phyloP scores from a whole-genome alignment of 768 basidiomycete species.

The Suillus variegatus region DNA sequence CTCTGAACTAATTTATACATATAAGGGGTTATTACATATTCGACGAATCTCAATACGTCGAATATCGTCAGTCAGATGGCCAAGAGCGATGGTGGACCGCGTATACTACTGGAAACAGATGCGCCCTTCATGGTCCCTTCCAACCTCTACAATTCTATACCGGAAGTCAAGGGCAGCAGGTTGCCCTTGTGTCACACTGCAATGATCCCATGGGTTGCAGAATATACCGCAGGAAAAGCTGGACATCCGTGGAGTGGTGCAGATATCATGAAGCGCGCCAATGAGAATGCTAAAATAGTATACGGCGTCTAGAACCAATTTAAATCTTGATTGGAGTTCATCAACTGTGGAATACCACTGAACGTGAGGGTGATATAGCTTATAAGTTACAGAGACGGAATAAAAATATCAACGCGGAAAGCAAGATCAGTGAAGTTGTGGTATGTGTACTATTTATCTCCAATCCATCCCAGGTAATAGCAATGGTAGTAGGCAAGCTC shows the following conservation, averaged over 20 bases:
- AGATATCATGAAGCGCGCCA: slow-evolving; percentile 58
- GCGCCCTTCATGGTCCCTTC: slow-evolving; percentile 86
- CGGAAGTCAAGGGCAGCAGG: slow-evolving; percentile 48
- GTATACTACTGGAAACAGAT: slow-evolving; percentile 73
- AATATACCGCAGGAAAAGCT: slow-evolving; percentile 58
- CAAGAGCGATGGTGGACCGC: slow-evolving; percentile 30
- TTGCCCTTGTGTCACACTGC: slow-evolving; percentile 75
- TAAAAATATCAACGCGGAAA: slow-evolving; percentile 1
- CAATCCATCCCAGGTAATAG: not conserved
- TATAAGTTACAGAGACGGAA: not conserved
- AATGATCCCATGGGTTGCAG: slow-evolving; percentile 87
- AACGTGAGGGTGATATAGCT: slow-evolving; percentile 3
- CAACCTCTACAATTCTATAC: slow-evolving; percentile 64
- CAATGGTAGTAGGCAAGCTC: not conserved
- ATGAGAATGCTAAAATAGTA: slow-evolving; percentile 62
- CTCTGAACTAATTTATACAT: not conserved
- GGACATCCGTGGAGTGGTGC: slow-evolving; percentile 53
- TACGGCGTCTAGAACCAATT: slow-evolving; percentile 45
- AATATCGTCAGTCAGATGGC: slow-evolving; percentile 61
- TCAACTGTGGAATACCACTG: not conserved
- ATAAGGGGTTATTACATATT: slow-evolving; percentile 77
- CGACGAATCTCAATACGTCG: slow-evolving; percentile 73
- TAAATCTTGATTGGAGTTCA: not conserved
- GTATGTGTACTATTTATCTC: not conserved
- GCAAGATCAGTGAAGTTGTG: not conserved